phyloP scores from a whole-genome alignment of 768 basidiomycete genomes.

The Mycena metata region DNA sequence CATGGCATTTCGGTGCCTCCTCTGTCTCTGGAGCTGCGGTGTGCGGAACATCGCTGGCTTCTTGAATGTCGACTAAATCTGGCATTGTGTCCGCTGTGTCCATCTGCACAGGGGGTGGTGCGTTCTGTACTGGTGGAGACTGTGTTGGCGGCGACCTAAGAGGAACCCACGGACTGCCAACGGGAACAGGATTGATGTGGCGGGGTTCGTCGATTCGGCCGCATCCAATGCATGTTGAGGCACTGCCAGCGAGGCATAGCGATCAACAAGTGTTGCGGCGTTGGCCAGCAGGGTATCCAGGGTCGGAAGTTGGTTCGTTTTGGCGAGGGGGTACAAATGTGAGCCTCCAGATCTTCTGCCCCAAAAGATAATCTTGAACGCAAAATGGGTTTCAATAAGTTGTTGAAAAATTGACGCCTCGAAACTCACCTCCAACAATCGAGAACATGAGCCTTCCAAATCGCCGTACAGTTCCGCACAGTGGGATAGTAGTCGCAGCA shows the following conservation, averaged over 20 bases:
- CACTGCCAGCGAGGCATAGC: background rate
- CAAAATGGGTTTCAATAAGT: background rate
- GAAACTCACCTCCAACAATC: constrained; percentile 51
- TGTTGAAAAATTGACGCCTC: background rate
- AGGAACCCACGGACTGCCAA: background rate
- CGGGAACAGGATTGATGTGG: background rate
- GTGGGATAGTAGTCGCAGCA: constrained; percentile 28
- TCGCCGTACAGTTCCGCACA: background rate
- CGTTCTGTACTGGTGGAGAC: no score
- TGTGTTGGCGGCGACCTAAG: background rate
- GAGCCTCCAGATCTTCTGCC: background rate
- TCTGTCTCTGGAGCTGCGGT: background rate
- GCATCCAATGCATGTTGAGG: background rate
- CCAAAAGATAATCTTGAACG: background rate
- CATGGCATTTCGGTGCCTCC: constrained; percentile 1
- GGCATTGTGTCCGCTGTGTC: no score
- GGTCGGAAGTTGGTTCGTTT: background rate
- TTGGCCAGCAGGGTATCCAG: background rate
- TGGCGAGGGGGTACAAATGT: background rate
- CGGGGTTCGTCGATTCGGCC: background rate
- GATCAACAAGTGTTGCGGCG: background rate
- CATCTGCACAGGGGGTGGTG: no score
- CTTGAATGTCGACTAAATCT: no score
- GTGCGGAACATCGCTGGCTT: background rate
- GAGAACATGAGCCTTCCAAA: constrained; percentile 41